Conservation (phyloP, 2,329 filamentous ascomycete species). For the Mariannaea sp. region DNA sequence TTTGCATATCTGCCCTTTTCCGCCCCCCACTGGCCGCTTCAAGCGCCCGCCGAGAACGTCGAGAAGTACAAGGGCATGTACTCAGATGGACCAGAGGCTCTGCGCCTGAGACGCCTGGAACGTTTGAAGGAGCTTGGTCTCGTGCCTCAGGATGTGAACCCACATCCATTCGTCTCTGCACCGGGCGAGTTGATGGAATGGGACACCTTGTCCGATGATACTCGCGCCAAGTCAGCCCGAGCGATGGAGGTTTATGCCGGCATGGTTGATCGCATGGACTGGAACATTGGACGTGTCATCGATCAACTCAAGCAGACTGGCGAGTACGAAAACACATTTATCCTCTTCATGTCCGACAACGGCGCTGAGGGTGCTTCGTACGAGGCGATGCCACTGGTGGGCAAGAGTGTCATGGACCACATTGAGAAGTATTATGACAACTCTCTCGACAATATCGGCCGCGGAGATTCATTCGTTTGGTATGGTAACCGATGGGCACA, state of each 20-base stretch:
- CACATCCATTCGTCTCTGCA: constrained; percentile 49
- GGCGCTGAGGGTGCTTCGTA: neutral
- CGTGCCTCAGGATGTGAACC: constrained; percentile 52
- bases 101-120: constrained; percentile 56
- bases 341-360: neutral
- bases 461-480: neutral
- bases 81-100: constrained; percentile 61
- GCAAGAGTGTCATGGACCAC: neutral
- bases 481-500: neutral
- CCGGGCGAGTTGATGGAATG: constrained; percentile 49
- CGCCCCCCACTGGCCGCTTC: constrained; percentile 66
- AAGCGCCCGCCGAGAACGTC: constrained; percentile 58
- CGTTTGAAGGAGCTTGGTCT: constrained; percentile 60
- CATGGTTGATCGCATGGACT: constrained; percentile 67
- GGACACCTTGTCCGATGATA: constrained; percentile 50
- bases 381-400: neutral
- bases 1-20: constrained; percentile 49
- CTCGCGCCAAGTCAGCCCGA: constrained; percentile 51
- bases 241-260: constrained; percentile 67
- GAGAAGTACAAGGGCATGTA: constrained; percentile 64
- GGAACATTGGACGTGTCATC: constrained; percentile 52
- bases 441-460: neutral
- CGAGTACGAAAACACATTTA: neutral
- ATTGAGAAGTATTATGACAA: neutral
- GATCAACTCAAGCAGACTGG: neutral